phyloP scores from a whole-genome alignment of 2,329 filamentous ascomycete genomes.

The Dothistroma pini region DNA sequence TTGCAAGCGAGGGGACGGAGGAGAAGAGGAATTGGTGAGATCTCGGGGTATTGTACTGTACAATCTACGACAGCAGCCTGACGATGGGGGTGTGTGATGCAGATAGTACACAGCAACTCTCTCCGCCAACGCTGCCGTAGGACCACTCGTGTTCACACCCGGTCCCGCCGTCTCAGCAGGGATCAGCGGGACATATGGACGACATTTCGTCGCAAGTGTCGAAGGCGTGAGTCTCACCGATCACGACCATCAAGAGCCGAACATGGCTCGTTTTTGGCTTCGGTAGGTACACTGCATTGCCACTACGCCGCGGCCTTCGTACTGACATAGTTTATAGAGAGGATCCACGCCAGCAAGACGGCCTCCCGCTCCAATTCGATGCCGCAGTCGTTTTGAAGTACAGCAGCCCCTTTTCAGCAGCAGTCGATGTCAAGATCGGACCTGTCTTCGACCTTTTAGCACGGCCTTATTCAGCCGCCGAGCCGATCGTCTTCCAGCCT shows the following conservation, averaged over 20 bases:
- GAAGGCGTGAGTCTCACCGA: conserved; percentile 7
- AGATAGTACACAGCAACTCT: conserved; percentile 9
- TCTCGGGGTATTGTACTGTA: too few species aligned
- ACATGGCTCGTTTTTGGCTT: conserved; percentile 12
- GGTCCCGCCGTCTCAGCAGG: neutral
- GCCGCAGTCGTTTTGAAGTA: conserved; percentile 12
- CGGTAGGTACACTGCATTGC: neutral
- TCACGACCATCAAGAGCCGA: conserved; percentile 4
- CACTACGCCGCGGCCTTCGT: too few species aligned
- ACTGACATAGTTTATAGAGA: neutral
- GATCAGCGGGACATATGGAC: neutral
- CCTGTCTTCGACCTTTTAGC: conserved; percentile 17
- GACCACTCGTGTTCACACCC: neutral
- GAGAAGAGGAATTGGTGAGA: conserved; percentile 9
- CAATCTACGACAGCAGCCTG: too few species aligned
- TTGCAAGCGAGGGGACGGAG: conserved; percentile 9
- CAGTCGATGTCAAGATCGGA: conserved; percentile 13
- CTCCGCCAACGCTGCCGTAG: conserved; percentile 3
- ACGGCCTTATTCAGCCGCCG: conserved; percentile 9
- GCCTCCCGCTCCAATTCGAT: conserved; percentile 12
- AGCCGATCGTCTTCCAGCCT: conserved; percentile 12
- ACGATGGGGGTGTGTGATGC: too few species aligned
- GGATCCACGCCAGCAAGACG: neutral
- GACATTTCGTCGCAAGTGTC: conserved; percentile 4
- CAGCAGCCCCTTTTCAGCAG: conserved; percentile 5